Conservation (phyloP, 2,329 filamentous ascomycete genomes). For the Bipolaris oryzae region DNA sequence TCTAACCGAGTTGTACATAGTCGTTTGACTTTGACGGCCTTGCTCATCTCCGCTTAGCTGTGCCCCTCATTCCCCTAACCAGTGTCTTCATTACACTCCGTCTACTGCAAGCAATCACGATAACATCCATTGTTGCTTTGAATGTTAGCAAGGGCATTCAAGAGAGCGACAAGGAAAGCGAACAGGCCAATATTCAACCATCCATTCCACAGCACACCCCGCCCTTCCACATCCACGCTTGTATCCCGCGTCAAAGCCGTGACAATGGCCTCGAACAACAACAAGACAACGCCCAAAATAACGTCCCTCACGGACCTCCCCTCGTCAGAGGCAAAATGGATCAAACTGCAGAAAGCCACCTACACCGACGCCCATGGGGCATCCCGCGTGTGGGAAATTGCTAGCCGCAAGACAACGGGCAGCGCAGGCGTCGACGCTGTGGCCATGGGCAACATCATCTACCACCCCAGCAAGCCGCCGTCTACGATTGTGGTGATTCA, state of each 20-base stretch:
- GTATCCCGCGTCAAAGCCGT: constrained; percentile 13
- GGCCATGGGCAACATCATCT: constrained; percentile 71
- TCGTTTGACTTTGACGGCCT: background rate
- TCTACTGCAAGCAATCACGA: background rate
- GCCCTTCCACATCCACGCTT: constrained; percentile 2
- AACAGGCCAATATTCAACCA: background rate
- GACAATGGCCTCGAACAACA: constrained; percentile 14
- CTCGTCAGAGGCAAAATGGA: constrained; percentile 34
- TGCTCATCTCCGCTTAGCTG: background rate
- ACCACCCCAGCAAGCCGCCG: constrained; percentile 35
- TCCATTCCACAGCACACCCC: background rate
- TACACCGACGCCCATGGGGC: constrained; percentile 67
- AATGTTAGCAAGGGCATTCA: constrained; percentile 5
- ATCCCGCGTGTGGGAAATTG: constrained; percentile 70
- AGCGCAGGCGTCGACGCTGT: constrained; percentile 66
- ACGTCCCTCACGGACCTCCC: constrained; percentile 31
- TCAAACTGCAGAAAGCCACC: constrained; percentile 46
- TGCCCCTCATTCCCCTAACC: background rate
- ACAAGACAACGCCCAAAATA: constrained; percentile 20
- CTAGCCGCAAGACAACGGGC: constrained; percentile 67
- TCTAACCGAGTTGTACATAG: background rate
- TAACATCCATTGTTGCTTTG: constrained; percentile 2
- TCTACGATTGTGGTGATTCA: constrained; percentile 52
- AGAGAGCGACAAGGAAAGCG: background rate
- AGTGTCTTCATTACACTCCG: constrained; percentile 5